Conservation (phyloP, 2,329 filamentous ascomycete species). For the Xylariaceae sp. region DNA sequence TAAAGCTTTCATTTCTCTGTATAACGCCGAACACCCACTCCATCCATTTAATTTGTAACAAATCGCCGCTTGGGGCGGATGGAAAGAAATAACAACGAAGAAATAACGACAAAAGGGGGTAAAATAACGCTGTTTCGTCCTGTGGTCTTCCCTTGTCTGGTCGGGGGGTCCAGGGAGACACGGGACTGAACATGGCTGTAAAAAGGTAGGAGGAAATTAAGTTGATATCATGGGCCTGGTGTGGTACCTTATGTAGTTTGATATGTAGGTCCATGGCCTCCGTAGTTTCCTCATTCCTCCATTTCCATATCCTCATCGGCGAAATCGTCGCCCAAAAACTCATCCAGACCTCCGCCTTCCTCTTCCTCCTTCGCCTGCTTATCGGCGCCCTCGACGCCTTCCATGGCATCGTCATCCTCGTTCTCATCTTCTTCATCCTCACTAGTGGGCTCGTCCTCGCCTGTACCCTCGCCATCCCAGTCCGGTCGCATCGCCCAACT, state of each 20-base stretch:
- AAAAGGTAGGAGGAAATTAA: not conserved
- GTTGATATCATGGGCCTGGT: too few species aligned
- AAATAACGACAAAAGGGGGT: too few species aligned
- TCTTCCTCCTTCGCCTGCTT: conserved; percentile 40
- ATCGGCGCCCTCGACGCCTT: conserved; percentile 39
- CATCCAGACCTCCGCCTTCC: conserved; percentile 44
- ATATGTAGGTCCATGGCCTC: too few species aligned
- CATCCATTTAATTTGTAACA: too few species aligned
- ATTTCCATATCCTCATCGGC: conserved; percentile 50
- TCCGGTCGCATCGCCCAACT: conserved; percentile 59
- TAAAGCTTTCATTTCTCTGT: too few species aligned
- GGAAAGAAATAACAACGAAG: too few species aligned
- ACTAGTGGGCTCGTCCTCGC: conserved; percentile 18
- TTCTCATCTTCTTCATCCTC: conserved; percentile 34
- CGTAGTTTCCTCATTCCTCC: conserved; percentile 25
- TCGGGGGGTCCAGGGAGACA: not conserved
- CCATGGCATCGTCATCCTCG: conserved; percentile 43
- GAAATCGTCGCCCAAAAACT: conserved; percentile 50
- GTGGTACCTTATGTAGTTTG: too few species aligned
- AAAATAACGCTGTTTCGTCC: too few species aligned
- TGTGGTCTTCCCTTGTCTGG: too few species aligned
- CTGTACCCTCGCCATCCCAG: conserved; percentile 41
- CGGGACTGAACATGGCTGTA: not conserved
- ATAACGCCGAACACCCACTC: too few species aligned
- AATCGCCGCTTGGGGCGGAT: too few species aligned